Base-by-base conservation (phyloP, 2,329 filamentous ascomycete genomes). In the Scedosporium aurantiacum region DNA sequence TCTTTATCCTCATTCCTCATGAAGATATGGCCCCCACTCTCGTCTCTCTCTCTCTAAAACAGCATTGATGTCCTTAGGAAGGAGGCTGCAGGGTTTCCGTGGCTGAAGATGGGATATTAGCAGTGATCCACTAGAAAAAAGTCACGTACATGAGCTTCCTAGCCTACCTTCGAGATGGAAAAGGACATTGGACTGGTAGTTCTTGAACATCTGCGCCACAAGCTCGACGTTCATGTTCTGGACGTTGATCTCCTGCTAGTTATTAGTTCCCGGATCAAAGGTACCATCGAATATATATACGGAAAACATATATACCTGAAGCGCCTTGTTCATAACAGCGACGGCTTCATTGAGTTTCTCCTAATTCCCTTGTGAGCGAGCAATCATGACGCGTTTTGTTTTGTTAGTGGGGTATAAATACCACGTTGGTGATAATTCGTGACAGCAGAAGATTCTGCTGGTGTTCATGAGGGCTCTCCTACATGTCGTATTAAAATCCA, bases 131-230 rank as follows among this genome's bases (percentile, higher is more conserved):
- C 50, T 37, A 60, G 61, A 60, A 16, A 40, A 45, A 43, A 5
- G n/a, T n/a, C 14, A 60, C 54, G 25, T 4, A 23, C 21, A 1
- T 12, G 18, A 40, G 27, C 10, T 50, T 58, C 72, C 66, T 79
- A 95, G 58, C 72, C 66, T 79, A 95, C 94, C 94, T 85, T 97
- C 94, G 5, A 99, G 81, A 69, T 99, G 94, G 73, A 99, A 97
- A 5, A 97, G 78, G 14, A 97, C 93, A 68, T 97, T 99, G 10
- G 91, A 96, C 73, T 97, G 92, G 73, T 99, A 99, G 76, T 97
- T 99, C 78, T 97, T 97, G 80, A 97, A 99, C 94, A 99, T 99
- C 72, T 97, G 93, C 0, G 93, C 92, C 4, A 97, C 94, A 2
- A 97, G 82, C 76, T 97, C 94, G 41, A 97, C 91, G 71, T 99